A percentile compares a stretch with the other conserved stretches of the same genome.
Evolutionary conservation across 1,284 basidiomycete species (phyloP).

Genomic region (Fistulinella staudtii): DNA sequence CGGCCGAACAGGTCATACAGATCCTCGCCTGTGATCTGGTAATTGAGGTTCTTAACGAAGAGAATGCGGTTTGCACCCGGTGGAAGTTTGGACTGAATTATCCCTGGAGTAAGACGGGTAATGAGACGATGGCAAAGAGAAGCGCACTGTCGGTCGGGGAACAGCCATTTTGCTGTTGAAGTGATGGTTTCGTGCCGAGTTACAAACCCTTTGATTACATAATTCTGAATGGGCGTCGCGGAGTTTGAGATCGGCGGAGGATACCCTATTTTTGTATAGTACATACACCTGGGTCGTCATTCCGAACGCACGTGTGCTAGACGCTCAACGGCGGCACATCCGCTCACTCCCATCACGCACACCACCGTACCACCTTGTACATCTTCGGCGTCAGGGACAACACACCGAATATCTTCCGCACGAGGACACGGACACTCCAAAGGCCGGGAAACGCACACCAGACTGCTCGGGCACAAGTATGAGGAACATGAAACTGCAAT

Average conservation of each 20-base stretch:
- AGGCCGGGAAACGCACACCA: conserved; percentile 53
- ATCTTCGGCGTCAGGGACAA: conserved; percentile 47
- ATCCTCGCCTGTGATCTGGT: conserved; percentile 91
- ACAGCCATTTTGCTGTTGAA: conserved; percentile 45
- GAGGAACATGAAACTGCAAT: conserved; percentile 51
- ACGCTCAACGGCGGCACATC: conserved; percentile 48
- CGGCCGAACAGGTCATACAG: conserved; percentile 97
- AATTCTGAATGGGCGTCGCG: conserved; percentile 4
- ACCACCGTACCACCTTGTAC: conserved; percentile 44
- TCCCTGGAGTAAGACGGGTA: conserved; percentile 1
- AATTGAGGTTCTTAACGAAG: conserved; percentile 90
- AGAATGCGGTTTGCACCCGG: conserved; percentile 82
- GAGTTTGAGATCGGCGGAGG: background rate
- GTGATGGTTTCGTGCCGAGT: conserved; percentile 9
- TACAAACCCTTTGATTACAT: conserved; percentile 15
- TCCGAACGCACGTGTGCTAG: conserved; percentile 33
- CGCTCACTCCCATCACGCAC: conserved; percentile 53
- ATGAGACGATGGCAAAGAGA: background rate
- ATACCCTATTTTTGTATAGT: background rate
- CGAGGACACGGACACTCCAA: conserved; percentile 59
- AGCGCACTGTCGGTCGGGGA: conserved; percentile 61
- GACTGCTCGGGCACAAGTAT: conserved; percentile 60
- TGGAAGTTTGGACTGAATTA: conserved; percentile 67
- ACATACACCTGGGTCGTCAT: background rate
- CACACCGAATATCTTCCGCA: conserved; percentile 56